phyloP scores from a whole-genome alignment of 345 rosid genomes.

The Rubroshorea leprosula region DNA sequence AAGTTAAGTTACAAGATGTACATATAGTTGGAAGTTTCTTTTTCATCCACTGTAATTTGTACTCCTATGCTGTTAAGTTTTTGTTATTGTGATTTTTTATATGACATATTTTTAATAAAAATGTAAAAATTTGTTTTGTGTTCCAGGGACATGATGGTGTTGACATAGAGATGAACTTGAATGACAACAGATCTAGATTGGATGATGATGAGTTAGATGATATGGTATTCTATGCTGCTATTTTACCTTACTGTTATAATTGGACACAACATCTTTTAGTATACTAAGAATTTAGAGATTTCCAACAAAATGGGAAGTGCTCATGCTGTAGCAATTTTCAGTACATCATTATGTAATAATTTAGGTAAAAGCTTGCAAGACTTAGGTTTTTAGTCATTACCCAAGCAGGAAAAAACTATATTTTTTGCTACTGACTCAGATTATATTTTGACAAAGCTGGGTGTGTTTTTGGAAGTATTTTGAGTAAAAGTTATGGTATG shows the following conservation, averaged over 20 bases:
- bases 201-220: constrained; percentile 47
- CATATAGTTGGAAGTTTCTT: not conserved
- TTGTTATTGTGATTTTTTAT: not conserved
- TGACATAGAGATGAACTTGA: constrained; percentile 61
- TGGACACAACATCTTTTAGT: not conserved
- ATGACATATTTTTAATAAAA: not conserved
- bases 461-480: not conserved
- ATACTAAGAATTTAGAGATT: not conserved
- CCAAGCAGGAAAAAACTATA: not conserved
- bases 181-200: constrained; percentile 41
- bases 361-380: too few relatives aligned
- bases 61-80: not conserved
- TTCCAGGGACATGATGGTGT: constrained; percentile 51
- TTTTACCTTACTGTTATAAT: not conserved
- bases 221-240: constrained; percentile 25
- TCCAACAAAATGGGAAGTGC: not conserved
- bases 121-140: constrained; percentile 6
- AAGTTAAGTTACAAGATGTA: too few relatives aligned
- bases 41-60: too few relatives aligned
- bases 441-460: not conserved
- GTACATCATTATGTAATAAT: not conserved
- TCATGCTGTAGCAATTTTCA: too few relatives aligned
- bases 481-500: not conserved
- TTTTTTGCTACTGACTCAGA: not conserved
- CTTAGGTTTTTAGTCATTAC: not conserved